Evolutionary conservation across 1,284 basidiomycete species (phyloP).

Genomic region (Trametes sp.): DNA sequence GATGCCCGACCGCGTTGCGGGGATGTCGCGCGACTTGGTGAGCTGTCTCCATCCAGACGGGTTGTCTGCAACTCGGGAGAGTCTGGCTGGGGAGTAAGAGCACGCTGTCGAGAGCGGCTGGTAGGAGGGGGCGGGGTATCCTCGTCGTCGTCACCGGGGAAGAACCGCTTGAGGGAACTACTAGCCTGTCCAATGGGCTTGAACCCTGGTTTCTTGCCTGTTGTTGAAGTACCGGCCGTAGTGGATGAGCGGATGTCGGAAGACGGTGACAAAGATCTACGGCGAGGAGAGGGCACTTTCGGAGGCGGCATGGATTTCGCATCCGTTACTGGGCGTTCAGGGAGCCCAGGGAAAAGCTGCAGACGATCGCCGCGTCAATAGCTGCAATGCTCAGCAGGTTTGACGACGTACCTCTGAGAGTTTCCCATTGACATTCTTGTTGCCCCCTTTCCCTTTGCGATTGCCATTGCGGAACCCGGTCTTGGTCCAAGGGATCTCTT

Average conservation of each 20-base stretch:
- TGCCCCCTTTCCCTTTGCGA: constrained; percentile 28
- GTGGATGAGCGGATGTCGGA: constrained; percentile 8
- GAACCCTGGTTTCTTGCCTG: constrained; percentile 59
- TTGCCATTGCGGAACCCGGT: constrained; percentile 30
- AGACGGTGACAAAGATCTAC: constrained; percentile 20
- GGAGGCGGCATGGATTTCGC: constrained; percentile 29
- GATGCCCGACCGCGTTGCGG: constrained; percentile 17
- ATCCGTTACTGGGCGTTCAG: constrained; percentile 22
- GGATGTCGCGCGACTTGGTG: constrained; percentile 15
- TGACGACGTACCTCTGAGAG: constrained; percentile 29
- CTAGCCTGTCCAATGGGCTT: constrained; percentile 66
- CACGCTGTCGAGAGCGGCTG: constrained; percentile 9
- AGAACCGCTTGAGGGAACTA: constrained; percentile 73
- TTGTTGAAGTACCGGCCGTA: constrained; percentile 14
- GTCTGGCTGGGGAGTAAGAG: constrained; percentile 16
- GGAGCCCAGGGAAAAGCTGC: constrained; percentile 26
- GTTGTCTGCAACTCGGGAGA: constrained; percentile 28
- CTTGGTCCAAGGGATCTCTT: constrained; percentile 47
- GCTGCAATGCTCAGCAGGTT: background rate
- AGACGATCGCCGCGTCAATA: background rate
- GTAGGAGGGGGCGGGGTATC: constrained; percentile 38
- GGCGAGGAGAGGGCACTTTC: constrained; percentile 17
- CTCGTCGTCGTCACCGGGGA: constrained; percentile 77
- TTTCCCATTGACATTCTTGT: constrained; percentile 31
- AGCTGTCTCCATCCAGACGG: constrained; percentile 23